Conservation (phyloP, 1,284 basidiomycete genomes). For the Apiotrichum sp. region DNA sequence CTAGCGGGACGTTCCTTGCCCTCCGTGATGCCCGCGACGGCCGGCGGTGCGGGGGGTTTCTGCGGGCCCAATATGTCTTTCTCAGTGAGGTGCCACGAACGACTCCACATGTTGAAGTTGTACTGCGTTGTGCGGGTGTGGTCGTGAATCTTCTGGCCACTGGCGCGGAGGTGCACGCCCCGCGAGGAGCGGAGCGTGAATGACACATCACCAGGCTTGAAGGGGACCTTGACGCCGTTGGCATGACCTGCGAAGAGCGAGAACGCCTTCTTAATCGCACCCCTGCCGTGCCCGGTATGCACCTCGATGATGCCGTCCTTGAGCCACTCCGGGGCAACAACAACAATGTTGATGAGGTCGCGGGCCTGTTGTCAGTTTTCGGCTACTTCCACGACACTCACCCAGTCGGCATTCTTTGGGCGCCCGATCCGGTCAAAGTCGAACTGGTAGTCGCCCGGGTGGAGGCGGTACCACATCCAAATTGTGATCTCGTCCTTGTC, state of each 20-base stretch:
- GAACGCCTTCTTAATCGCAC: background rate
- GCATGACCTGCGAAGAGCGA: conserved; percentile 15
- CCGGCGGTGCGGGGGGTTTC: background rate
- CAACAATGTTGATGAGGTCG: conserved; percentile 41
- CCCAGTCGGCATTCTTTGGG: conserved; percentile 40
- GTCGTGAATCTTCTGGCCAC: conserved; percentile 23
- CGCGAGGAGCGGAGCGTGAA: conserved; percentile 23
- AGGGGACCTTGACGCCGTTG: conserved; percentile 28
- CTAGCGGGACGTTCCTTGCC: no score
- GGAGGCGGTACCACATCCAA: conserved; percentile 41
- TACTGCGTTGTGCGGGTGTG: conserved; percentile 15
- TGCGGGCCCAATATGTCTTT: no score
- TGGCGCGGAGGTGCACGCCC: conserved; percentile 22
- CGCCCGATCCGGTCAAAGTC: conserved; percentile 28
- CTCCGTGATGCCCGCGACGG: no score
- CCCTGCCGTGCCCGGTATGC: conserved; percentile 15
- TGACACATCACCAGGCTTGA: conserved; percentile 31
- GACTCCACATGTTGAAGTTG: conserved; percentile 47
- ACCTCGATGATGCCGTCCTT: conserved; percentile 15
- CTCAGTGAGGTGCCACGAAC: conserved; percentile 29
- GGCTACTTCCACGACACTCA: conserved; percentile 17
- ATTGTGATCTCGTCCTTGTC: conserved; percentile 14
- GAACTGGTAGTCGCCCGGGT: conserved; percentile 21
- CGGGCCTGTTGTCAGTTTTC: conserved; percentile 26
- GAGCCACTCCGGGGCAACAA: conserved; percentile 18